Conservation (phyloP, 1,284 basidiomycete genomes). For the Phellopilus nigrolimitatus region DNA sequence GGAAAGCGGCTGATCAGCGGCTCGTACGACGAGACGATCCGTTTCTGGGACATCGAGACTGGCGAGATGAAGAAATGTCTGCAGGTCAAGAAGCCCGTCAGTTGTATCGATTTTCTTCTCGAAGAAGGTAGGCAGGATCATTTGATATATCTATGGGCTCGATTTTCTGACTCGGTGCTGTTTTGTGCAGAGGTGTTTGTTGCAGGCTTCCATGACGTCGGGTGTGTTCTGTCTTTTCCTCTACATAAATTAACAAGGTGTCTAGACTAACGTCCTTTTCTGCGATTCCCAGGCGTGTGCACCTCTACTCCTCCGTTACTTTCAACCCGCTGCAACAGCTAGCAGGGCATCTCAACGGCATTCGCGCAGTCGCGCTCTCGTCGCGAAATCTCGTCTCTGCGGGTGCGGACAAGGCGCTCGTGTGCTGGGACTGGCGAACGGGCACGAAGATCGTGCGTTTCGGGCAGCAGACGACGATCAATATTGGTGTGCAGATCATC, state of each 20-base stretch:
- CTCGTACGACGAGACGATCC: conserved; percentile 86
- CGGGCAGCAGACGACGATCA: conserved; percentile 90
- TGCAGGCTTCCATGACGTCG: conserved; percentile 89
- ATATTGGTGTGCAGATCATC: conserved; percentile 85
- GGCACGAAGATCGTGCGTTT: conserved; percentile 87
- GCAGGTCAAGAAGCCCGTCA: conserved; percentile 80
- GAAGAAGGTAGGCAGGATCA: conserved; percentile 55
- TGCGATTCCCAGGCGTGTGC: conserved; percentile 53
- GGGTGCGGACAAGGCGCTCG: conserved; percentile 84
- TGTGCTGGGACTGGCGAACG: conserved; percentile 85
- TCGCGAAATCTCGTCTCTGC: conserved; percentile 84
- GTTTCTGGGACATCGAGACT: conserved; percentile 82
- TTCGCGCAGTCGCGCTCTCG: conserved; percentile 83
- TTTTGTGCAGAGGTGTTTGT: conserved; percentile 69
- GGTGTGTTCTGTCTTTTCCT: conserved; percentile 40
- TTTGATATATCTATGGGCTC: neutral
- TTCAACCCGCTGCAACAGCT: conserved; percentile 80
- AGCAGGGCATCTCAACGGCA: conserved; percentile 78
- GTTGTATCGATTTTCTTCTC: conserved; percentile 83
- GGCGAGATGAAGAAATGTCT: conserved; percentile 79
- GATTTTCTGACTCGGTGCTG: conserved; percentile 5
- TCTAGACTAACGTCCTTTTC: conserved; percentile 3
- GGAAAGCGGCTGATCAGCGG: conserved; percentile 81
- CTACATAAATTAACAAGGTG: neutral
- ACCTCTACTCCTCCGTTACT: conserved; percentile 75